Base-by-base conservation (phyloP, 352 stramenopile genomes). In the Plasmopara halstedii region DNA sequence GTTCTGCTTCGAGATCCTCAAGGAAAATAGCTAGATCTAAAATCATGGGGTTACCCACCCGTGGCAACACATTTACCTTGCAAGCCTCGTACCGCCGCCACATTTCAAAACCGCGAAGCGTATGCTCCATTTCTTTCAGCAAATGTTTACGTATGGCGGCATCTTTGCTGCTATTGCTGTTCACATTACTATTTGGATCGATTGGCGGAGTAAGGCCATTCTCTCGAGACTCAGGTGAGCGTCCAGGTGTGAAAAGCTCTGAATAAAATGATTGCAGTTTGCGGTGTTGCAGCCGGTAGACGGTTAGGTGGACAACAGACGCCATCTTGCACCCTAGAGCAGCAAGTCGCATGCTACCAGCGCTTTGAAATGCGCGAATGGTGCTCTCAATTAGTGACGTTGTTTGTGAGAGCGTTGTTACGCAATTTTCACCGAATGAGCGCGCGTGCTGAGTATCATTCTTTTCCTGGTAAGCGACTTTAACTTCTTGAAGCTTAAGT, bases 51-150 rank as follows among this genome's bases (percentile, higher is more conserved):
- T 91, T 87, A 54, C 64, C 74, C 40, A 91, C 73, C 9, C 69
- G 64, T n/a, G 82, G 79, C 4, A 94, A 50, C 47, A 94, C 82
- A 15, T 58, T 63, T 31, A 85, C 59, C 11, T 73, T 74, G 50
- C 67, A 86, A 13, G 64, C 44, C 53, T 94, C 82, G 47, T 87
- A 94, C 32, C 74, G 79, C 38, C 73, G 70, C 82, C 82, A 94
- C 73, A 91, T 88, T 46, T 94, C 82, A 32, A 91, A 94, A 6
- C 82, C 82, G 18, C 79, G 82, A 50, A 94, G 57, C 22, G 78
- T 83, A 35, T 86, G 75, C 49, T 90, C 82, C 79, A 91, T 88
- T 46, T 91, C 79, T 51, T 89, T 90, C 19, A 94, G 56, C 41
- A 94, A 47, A 21, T 76, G 73, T 35, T 74, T 58, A 29, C 73